Conservation (phyloP, 176 grass and related monocot species). For the Pontederia paniculata region DNA sequence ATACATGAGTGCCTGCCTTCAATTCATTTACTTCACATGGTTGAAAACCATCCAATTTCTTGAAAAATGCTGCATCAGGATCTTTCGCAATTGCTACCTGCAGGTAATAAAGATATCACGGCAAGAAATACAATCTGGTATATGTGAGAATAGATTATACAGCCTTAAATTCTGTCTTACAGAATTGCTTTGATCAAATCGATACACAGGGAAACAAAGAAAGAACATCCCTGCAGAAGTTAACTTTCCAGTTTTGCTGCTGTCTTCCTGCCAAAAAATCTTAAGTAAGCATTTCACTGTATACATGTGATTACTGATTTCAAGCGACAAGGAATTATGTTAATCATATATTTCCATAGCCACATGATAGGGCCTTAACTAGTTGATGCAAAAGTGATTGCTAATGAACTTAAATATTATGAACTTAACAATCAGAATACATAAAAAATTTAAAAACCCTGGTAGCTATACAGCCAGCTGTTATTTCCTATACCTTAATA, state of each 20-base stretch:
- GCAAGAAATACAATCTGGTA: not conserved
- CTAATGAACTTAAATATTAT: too few species aligned
- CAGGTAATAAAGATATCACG: not conserved
- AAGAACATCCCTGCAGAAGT: slow-evolving; percentile 96
- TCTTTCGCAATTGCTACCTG: slow-evolving; percentile 97
- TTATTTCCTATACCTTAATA: too few species aligned
- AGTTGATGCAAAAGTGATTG: too few species aligned
- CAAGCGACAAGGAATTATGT: too few species aligned
- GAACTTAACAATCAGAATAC: too few species aligned
- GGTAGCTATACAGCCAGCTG: too few species aligned
- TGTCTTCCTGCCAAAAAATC: slow-evolving; percentile 53
- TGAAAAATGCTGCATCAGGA: slow-evolving; percentile 96
- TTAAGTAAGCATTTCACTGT: too few species aligned
- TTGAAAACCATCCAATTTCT: slow-evolving; percentile 97
- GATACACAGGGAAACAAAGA: slow-evolving; percentile 96
- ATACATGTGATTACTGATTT: too few species aligned
- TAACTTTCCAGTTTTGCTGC: slow-evolving; percentile 75
- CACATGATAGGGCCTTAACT: too few species aligned
- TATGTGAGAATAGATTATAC: not conserved
- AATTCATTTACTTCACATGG: slow-evolving; percentile 84
- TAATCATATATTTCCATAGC: too few species aligned
- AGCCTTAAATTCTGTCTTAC: not conserved
- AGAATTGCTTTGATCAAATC: slow-evolving; percentile 84
- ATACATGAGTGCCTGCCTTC: slow-evolving; percentile 86
- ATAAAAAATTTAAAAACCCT: too few species aligned